Conservation (phyloP, 306 rosid genomes). For the Fragaria nilgerrensis region DNA sequence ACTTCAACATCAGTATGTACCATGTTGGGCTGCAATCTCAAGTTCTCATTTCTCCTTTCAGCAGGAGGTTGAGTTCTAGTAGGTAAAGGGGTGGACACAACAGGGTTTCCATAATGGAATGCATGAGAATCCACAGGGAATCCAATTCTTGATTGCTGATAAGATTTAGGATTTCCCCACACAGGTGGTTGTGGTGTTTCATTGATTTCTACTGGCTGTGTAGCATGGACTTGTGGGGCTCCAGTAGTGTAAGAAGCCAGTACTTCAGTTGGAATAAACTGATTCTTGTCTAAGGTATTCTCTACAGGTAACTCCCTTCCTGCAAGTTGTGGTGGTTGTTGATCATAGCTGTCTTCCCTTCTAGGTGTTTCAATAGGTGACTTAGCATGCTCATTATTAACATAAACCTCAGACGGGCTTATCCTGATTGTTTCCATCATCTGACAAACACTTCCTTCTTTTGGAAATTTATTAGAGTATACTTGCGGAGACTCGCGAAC, state of each 20-base stretch:
- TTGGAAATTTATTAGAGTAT: constrained; percentile 38
- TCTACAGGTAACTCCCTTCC: constrained; percentile 47
- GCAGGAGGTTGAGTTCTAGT: constrained; percentile 22
- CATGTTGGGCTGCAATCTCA: constrained; percentile 22
- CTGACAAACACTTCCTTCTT: constrained; percentile 28
- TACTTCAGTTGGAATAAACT: constrained; percentile 28
- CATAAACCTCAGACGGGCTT: constrained; percentile 37
- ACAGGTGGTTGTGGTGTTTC: constrained; percentile 51
- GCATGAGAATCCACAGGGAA: constrained; percentile 29
- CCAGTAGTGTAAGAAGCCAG: constrained; percentile 42
- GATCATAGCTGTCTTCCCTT: constrained; percentile 42
- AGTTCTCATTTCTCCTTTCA: constrained; percentile 30
- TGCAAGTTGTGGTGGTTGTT: constrained; percentile 17
- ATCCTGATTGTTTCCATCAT: constrained; percentile 40
- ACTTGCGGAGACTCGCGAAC: constrained; percentile 46
- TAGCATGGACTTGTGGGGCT: constrained; percentile 29
- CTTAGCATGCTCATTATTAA: constrained; percentile 34
- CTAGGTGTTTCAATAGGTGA: constrained; percentile 36
- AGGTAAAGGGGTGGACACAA: constrained; percentile 23
- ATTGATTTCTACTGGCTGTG: constrained; percentile 45
- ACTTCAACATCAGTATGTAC: constrained; percentile 24
- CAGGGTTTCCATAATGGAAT: constrained; percentile 27
- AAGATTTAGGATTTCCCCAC: constrained; percentile 52
- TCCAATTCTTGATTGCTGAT: constrained; percentile 42
- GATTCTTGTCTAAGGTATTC: constrained; percentile 16